These are phyloP conservation scores for Aspergillus sojae DNA, from an alignment of 2,329 filamentous ascomycete species.

Conservation along the genomic window DNA sequence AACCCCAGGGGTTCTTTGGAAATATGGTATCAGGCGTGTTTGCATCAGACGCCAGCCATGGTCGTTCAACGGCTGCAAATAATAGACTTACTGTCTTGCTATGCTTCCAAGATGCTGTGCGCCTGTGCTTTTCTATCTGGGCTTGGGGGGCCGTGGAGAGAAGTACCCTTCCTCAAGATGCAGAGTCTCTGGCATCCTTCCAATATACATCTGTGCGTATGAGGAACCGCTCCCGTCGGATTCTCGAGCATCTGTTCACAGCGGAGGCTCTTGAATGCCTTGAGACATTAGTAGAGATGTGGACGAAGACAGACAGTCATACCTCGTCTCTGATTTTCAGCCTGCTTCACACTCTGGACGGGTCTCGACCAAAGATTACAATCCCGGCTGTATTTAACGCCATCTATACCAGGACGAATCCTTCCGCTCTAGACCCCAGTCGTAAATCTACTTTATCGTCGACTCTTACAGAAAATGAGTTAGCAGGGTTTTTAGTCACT, in stretches of 20 bases:
- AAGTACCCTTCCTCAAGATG: slow-evolving; percentile 56
- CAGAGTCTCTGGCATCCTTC: slow-evolving; percentile 76
- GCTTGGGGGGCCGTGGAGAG: slow-evolving; percentile 73
- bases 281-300: slow-evolving; percentile 85
- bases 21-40: slow-evolving; percentile 94
- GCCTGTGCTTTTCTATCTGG: slow-evolving; percentile 93
- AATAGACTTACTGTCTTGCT: slow-evolving; percentile 89
- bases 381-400: slow-evolving; percentile 95
- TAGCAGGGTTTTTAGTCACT: slow-evolving; percentile 86
- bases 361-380: slow-evolving; percentile 85
- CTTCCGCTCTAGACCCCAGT: slow-evolving; percentile 72
- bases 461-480: slow-evolving; percentile 76
- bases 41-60: slow-evolving; percentile 72
- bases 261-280: slow-evolving; percentile 92
- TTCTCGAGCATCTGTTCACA: slow-evolving; percentile 89
- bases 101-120: slow-evolving; percentile 95
- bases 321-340: slow-evolving; percentile 73
- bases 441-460: slow-evolving; percentile 88
- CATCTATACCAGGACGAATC: slow-evolving; percentile 92
- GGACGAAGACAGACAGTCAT: slow-evolving; percentile 61
- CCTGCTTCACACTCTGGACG: slow-evolving; percentile 86
- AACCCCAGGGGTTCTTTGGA: slow-evolving; percentile 84
- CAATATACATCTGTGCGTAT: slow-evolving; percentile 87
- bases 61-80: slow-evolving; percentile 85
- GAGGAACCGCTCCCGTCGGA: slow-evolving; percentile 82